Evolutionary conservation across 2,329 filamentous ascomycete genomes (phyloP), one percentile per base, ranked within the genome.

Genomic region (Epichloe brachyelytri): DNA sequence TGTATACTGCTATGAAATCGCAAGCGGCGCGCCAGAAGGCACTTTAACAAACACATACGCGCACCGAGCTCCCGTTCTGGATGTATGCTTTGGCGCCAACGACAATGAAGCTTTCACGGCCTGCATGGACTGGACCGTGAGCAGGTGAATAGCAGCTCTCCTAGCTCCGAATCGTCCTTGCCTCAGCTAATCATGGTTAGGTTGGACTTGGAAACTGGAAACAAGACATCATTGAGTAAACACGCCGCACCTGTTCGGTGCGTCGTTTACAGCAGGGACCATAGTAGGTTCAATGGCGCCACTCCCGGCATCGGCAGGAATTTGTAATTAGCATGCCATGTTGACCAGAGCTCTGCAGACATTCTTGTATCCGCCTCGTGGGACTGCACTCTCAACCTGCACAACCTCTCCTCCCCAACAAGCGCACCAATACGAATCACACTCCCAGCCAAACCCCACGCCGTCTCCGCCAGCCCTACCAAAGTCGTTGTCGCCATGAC

Each of bases 401-500:
- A 95, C 72, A 77, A 85, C 61, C 73, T 83, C 46, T 71, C 65
- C 59, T 70, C 70, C 62, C 72, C 68, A 54, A 75, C 63, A 26
- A 73, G 73, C 57, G 60, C 68, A 33, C 80, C 80, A n/a, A 77
- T 85, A 43, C 77, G 73, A 43, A 76, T 96, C 51, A 70, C 76
- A 3, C 82, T 95, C 20, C 88, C 86, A 0, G 85, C 83, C 30
- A 98, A 95, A 67, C 88, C 89, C 1, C 95, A 95, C 68, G 90
- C 90, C 12, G 75, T 97, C 46, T 86, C 89, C 37, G 75, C 85
- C 47, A 89, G 77, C 61, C 75, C 78, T 3, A 77, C 86, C 48
- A 95, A 94, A 67, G 77, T 95, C 8, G 88, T 98, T 41, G 88
- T 98, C 52, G 90, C 90, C 58, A 97, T 98, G 93, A 87, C 90